Evolutionary conservation across 192 early-diverging fungal species (phyloP).

Genomic region (Backusella circina): DNA sequence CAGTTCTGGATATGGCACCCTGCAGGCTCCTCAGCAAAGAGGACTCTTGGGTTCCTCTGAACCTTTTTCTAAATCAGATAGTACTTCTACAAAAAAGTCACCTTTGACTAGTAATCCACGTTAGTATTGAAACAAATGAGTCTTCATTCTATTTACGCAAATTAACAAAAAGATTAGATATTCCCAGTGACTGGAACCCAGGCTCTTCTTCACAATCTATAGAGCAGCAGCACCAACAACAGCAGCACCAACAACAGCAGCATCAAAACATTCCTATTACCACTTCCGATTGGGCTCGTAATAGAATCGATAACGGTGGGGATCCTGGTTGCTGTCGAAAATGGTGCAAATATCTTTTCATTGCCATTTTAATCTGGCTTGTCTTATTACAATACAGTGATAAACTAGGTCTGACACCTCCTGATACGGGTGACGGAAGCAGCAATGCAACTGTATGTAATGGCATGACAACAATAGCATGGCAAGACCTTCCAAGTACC

Average conservation of each 20-base stretch:
- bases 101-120: not conserved
- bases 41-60: not conserved
- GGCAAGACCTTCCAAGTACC: not conserved
- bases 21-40: not conserved
- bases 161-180: not conserved
- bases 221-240: not conserved
- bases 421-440: not conserved
- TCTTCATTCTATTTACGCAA: not conserved
- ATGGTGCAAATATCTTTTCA: not conserved
- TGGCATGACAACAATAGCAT: not conserved
- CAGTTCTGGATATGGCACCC: not conserved
- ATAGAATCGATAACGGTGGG: not conserved
- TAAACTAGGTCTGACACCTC: not conserved
- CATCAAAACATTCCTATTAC: not conserved
- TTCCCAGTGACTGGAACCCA: not conserved
- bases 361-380: conserved; percentile 1
- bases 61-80: not conserved
- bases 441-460: not conserved
- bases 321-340: conserved; percentile 8
- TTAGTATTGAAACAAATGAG: not conserved
- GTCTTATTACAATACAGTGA: not conserved
- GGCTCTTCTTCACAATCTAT: not conserved
- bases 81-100: not conserved
- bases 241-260: not conserved
- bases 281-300: not conserved